Percentiles rank a stretch among this genome's conserved stretches.
Evolutionary conservation across 1,139 yeast species (phyloP).

Genomic region (Yamadazyma triangularis): DNA sequence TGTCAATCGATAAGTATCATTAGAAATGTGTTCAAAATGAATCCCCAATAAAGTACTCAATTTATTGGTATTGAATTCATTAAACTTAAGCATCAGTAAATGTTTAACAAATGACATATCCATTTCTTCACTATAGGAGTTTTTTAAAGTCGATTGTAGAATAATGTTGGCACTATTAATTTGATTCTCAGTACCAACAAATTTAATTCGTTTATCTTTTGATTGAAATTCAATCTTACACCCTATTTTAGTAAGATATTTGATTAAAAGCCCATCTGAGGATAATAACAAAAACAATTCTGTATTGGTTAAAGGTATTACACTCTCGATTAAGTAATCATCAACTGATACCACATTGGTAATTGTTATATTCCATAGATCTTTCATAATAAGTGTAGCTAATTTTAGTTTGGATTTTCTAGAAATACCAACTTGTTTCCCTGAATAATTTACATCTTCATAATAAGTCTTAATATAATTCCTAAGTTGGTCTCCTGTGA

Average conservation of each 20-base stretch:
- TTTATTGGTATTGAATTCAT: constrained; percentile 20
- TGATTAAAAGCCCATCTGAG: constrained; percentile 42
- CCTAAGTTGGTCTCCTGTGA: constrained; percentile 18
- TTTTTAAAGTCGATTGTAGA: constrained; percentile 27
- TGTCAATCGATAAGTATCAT: constrained; percentile 25
- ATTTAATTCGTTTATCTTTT: constrained; percentile 13
- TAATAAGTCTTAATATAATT: constrained; percentile 14
- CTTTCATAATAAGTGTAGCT: constrained; percentile 22
- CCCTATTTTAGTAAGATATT: constrained; percentile 51
- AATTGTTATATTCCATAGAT: constrained; percentile 36
- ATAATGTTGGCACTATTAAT: constrained; percentile 31
- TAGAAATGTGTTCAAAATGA: constrained; percentile 21
- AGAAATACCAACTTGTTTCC: constrained; percentile 7
- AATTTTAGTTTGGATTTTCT: constrained; percentile 13
- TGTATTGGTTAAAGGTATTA: constrained; percentile 32
- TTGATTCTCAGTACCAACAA: constrained; percentile 31
- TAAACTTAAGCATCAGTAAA: constrained; percentile 21
- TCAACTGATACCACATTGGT: constrained; percentile 26
- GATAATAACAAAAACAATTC: constrained; percentile 50
- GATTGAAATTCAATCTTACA: constrained; percentile 43
- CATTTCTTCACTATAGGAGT: constrained; percentile 28
- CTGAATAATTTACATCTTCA: constrained; percentile 4
- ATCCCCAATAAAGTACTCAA: constrained; percentile 33
- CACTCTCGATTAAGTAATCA: constrained; percentile 35
- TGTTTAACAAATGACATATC: constrained; percentile 23